Base-by-base conservation (phyloP, 306 rosid species). In the Amphicarpaea edgeworthii region DNA sequence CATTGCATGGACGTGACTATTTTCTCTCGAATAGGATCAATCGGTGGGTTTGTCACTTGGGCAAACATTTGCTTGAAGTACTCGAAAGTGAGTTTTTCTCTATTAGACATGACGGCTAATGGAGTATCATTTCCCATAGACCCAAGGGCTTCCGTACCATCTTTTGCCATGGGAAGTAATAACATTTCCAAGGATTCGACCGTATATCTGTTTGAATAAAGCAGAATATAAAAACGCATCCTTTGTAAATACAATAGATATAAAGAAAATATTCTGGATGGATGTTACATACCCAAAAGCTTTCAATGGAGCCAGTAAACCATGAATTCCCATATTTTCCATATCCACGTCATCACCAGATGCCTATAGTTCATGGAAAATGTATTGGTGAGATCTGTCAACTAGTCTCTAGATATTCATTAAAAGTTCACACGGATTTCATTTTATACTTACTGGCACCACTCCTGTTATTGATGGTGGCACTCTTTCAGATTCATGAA, bases 101-200 rank as follows among this genome's bases (percentile, higher is more conserved):
- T 28, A 59, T 59, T 59, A 30, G 66, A 59, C 66, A 59, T 59
- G 20, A 59, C 12, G 11, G 66, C 66, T 59, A 59, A 59, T n/a
- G 66, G 66, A 59, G 66, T 59, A 28, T 59, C 66, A 59, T 59
- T 59, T 28, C 66, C 66, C 66, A 59, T 59, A 6, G 66, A 59
- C 20, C 66, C 66, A 30, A 59, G 66, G 41, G 66, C 66, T 59
- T 59, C 66, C 2, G 42, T 28, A 7, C 66, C 66, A 59, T 59
- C 66, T 59, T 28, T 59, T 59, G 66, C 66, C 66, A 59, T 59
- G 42, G 66, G 66, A 59, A 59, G 66, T 59, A 59, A 30, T 28
- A 59, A 59, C 42, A 59, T 59, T 59, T 59, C 66, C 66, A 59
- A 59, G 12, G 66, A 59, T 59, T 59, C 66, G 4, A 59, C 20